Base-by-base conservation (phyloP, 257 asterid genomes). In the Rehmannia glutinosa region DNA sequence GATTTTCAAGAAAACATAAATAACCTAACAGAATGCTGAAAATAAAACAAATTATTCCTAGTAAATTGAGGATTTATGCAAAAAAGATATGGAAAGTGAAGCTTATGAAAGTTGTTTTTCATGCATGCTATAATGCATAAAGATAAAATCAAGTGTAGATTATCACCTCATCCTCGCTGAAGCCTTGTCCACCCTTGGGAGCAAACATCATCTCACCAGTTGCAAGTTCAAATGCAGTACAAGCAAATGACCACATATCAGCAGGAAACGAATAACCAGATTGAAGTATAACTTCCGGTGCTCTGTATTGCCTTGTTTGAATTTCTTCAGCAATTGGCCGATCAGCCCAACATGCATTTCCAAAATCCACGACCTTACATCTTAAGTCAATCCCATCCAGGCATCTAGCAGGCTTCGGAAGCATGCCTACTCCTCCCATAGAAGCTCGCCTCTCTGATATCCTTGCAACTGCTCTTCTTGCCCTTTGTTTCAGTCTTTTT, bases 151-250 rank as follows among this genome's bases (percentile, higher is more conserved):
- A 4, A 23, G 36, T 7, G 27, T 41, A 74, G 27, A 36, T 64
- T 25, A 67, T 42, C 84, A 91, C 99, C 97, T 94, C 99, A 73
- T 94, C 99, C 75, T 91, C 97, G 8, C 86, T 86, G 85, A 88
- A 94, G 63, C 88, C 95, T 80, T 88, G 88, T 38, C 97, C 97
- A 46, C 75, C 73, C 82, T 88, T 91, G 41, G 99, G 99, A 43
- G 96, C 74, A 74, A 94, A 94, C 88, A 94, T 83, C 97, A 91
- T 91, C 82, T 94, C 97, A 43, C 99, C 99, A n/a, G 97, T 87
- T 30, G 97, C 96, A 46, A 94, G 97, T 83, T 94, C 99, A 78
- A 94, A 81, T 5, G 96, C 96, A 61, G 84, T 91, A 77, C 99
- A 94, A 55, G 93, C 99, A 75, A 94, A 87, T 19, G 99, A 94